Base-by-base conservation (phyloP, 192 early-diverging fungal genomes). In the Podila epicladia region DNA sequence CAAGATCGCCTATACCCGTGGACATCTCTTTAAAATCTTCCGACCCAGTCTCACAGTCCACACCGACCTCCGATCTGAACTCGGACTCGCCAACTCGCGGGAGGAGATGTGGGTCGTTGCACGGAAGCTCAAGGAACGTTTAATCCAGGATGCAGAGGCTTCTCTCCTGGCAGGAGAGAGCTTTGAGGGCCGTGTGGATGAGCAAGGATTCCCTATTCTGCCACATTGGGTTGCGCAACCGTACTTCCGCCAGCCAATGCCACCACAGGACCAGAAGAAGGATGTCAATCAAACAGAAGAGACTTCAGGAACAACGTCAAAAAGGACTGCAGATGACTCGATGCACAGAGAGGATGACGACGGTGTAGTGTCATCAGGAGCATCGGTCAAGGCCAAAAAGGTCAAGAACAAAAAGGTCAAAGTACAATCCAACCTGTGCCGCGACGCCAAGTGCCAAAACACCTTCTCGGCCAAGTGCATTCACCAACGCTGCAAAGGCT, bases 21-120 rank as follows among this genome's bases (percentile, higher is more conserved):
- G 87, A 3, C 98, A 99, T 73, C 65, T 99, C 66, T 99, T 99
- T 82, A 98, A 98, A 82, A 86, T 99, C 38, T 95, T 97, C 83
- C 87, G 87, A 31, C 87, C 87, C 32, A 92, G 92, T 71, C 82
- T 99, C 32, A 86, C 89, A 4, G 82, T 89, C 17, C 93, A 97
- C 77, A 89, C 91, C 5, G 97, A 97, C 67, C 71, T 98, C 32
- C 90, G 98, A 31, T 87, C 90, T 19, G 82, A 83, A 50, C 86
- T 98, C 26, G 94, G 86, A 2, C 84, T 86, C 8, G 92, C 88
- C 13, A 74, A 82, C 38, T 85, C 84, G 0, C 62, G 91, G 41
- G 93, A 94, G 3, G 93, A 89, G 4, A 87, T 95, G 61, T 69
- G 82, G 70, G 82, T 65, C 4, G 85, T 93, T 0, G 84, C 91